Evolutionary conservation across 2,329 filamentous ascomycete genomes (phyloP).

Genomic region (Emmonsiellopsis sp.): DNA sequence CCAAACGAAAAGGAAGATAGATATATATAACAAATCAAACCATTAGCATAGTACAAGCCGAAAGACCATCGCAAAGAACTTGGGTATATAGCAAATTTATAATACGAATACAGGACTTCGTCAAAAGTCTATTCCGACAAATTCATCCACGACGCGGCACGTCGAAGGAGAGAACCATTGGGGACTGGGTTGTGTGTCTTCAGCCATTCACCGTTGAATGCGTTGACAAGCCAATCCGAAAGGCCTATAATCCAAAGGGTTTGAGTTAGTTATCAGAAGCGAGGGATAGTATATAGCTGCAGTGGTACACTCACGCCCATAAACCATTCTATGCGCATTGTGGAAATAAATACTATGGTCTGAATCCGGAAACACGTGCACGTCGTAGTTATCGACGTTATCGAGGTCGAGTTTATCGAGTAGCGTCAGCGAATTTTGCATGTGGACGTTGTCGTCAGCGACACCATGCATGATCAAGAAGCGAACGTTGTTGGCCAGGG

Average conservation of each 20-base stretch:
- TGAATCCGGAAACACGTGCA: conserved; percentile 92
- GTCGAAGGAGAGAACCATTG: conserved; percentile 19
- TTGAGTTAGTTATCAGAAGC: not conserved
- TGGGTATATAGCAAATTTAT: not conserved
- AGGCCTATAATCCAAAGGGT: conserved; percentile 20
- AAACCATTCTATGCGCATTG: conserved; percentile 82
- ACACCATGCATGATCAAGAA: conserved; percentile 95
- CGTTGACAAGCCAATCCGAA: conserved; percentile 84
- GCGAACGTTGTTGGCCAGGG: conserved; percentile 65
- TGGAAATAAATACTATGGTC: conserved; percentile 95
- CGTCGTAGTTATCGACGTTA: conserved; percentile 84
- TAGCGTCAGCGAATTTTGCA: conserved; percentile 84
- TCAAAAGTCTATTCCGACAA: not conserved
- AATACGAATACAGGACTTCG: not conserved
- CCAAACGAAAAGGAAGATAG: too few species aligned
- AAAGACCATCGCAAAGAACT: not conserved
- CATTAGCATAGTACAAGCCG: too few species aligned
- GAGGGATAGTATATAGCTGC: not conserved
- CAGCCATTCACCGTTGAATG: conserved; percentile 94
- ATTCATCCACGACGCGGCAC: not conserved
- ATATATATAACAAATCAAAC: too few species aligned
- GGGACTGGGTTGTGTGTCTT: conserved; percentile 46
- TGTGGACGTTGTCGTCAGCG: conserved; percentile 95
- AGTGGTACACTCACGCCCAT: conserved; percentile 62
- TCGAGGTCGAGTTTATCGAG: conserved; percentile 77